Percentiles rank a stretch among this genome's conserved stretches.
phyloP scores from a whole-genome alignment of 495 filamentous ascomycete genomes.

The Pseudoneurospora amorphoporcata region DNA sequence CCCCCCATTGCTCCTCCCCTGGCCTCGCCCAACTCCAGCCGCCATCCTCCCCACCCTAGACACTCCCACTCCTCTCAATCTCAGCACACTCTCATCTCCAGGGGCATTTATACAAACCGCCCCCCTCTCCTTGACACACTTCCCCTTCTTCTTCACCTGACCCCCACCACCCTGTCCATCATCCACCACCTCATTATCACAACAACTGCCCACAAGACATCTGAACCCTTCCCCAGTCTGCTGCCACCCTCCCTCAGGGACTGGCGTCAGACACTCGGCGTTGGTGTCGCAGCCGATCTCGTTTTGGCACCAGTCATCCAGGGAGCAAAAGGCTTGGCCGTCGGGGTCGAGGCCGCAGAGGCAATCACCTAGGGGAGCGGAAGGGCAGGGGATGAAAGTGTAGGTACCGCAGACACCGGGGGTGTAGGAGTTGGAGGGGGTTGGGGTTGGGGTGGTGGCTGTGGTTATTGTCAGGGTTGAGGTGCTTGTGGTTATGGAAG shows the following conservation, averaged over 20 bases:
- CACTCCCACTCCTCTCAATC: background rate
- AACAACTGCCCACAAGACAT: conserved; percentile 9
- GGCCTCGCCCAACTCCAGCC: background rate
- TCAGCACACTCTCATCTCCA: background rate
- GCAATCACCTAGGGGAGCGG: background rate
- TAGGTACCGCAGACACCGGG: background rate
- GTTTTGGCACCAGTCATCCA: background rate
- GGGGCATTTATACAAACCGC: background rate
- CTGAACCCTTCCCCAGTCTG: background rate
- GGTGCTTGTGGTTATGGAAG: background rate
- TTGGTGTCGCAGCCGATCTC: background rate
- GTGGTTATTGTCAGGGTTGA: background rate
- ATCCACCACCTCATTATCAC: background rate
- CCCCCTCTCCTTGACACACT: background rate
- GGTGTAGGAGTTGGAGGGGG: background rate
- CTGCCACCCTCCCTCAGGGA: background rate
- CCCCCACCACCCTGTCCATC: background rate
- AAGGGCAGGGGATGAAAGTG: background rate
- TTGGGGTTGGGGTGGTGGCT: background rate
- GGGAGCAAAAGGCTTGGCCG: background rate
- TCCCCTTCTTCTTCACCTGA: background rate
- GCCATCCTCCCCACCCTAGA: background rate
- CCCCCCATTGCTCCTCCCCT: background rate
- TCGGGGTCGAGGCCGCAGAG: background rate
- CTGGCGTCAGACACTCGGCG: background rate